These are phyloP conservation scores for Lachancea waltii DNA, from an alignment of 805 yeast species.

Conservation along the genomic window DNA sequence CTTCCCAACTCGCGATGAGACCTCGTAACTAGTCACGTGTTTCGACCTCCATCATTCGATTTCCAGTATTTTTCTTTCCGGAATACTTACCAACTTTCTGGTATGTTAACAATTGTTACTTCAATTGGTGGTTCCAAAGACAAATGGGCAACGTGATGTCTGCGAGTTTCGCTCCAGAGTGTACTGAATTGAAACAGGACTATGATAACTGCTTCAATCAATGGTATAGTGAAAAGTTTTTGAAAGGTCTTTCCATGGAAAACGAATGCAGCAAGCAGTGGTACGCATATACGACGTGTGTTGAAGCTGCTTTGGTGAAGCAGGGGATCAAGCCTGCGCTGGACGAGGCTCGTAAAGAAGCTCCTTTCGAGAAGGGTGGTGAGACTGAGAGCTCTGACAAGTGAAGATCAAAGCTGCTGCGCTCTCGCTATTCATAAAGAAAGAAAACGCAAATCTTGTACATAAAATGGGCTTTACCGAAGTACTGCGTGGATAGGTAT, in stretches of 20 bases:
- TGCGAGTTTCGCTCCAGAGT: slow-evolving; percentile 93
- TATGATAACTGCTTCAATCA: slow-evolving; percentile 91
- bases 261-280: slow-evolving; percentile 91
- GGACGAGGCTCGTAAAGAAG: slow-evolving; percentile 84
- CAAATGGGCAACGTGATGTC: slow-evolving; percentile 69
- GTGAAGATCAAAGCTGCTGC: background rate
- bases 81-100: background rate
- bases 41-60: background rate
- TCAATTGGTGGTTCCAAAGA: background rate
- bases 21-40: background rate
- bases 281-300: slow-evolving; percentile 84
- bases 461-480: no score
- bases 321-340: slow-evolving; percentile 77
- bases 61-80: background rate
- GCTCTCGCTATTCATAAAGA: no score
- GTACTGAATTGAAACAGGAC: slow-evolving; percentile 75
- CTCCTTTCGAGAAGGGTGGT: slow-evolving; percentile 77
- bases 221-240: slow-evolving; percentile 87
- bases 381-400: slow-evolving; percentile 21
- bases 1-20: slow-evolving; percentile 11
- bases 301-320: slow-evolving; percentile 60
- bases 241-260: slow-evolving; percentile 47
- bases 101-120: no score
- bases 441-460: no score
- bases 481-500: no score